Percentiles rank a stretch among this genome's conserved stretches.
phyloP scores from a whole-genome alignment of 805 yeast species.

The Saccharomycopsis synnaedendra region DNA sequence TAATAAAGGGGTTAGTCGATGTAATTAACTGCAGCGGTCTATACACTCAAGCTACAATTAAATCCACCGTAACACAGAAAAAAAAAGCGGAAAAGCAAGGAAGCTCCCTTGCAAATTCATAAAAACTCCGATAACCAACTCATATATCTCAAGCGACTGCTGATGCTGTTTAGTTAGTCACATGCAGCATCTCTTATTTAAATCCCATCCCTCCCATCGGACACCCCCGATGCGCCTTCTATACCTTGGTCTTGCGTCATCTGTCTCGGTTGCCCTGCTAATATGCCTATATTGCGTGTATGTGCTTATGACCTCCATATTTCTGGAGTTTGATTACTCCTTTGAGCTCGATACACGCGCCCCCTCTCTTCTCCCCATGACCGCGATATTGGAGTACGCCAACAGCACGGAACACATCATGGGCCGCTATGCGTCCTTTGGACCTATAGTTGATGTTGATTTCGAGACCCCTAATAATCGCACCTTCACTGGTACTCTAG shows the following conservation, averaged over 20 bases:
- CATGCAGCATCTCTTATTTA: not conserved
- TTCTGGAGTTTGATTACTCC: slow-evolving; percentile 5
- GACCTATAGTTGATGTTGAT: slow-evolving; percentile 7
- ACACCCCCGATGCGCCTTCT: slow-evolving; percentile 3
- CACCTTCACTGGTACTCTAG: slow-evolving; percentile 4
- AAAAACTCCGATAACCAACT: no score
- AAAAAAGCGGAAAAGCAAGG: no score
- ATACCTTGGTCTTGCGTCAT: slow-evolving; percentile 4
- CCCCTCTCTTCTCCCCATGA: slow-evolving; percentile 14
- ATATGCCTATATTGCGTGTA: slow-evolving; percentile 9
- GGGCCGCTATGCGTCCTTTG: slow-evolving; percentile 16
- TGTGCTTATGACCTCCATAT: slow-evolving; percentile 1
- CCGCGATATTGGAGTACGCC: slow-evolving; percentile 10
- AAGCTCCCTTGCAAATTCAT: no score
- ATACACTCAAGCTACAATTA: no score
- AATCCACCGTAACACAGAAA: no score
- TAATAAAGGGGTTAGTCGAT: no score
- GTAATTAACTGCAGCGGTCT: no score
- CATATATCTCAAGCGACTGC: not conserved
- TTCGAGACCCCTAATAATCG: not conserved
- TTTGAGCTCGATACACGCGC: slow-evolving; percentile 11
- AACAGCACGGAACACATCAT: slow-evolving; percentile 8
- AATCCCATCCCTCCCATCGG: no score
- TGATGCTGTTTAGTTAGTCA: not conserved
- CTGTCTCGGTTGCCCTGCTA: slow-evolving; percentile 1